Conservation (phyloP, 228 moss, liverwort and hornwort genomes). For the Sphagnum fallax region DNA sequence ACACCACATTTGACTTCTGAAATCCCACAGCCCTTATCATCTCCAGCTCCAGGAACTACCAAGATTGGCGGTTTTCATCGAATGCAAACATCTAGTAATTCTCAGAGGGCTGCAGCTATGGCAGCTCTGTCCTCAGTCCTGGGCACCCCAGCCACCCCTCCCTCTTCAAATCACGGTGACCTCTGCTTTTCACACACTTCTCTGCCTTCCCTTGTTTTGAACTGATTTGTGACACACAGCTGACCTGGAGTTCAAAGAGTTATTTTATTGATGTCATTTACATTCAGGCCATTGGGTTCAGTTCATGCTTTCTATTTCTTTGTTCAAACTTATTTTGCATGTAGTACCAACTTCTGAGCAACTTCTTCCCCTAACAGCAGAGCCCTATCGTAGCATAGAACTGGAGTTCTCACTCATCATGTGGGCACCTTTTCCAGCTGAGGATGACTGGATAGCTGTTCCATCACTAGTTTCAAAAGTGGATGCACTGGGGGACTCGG, state of each 20-base stretch:
- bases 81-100: slow-evolving; percentile 23
- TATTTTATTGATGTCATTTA: too few relatives aligned
- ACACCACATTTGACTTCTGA: slow-evolving; percentile 39
- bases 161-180: slow-evolving; percentile 23
- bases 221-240: too few relatives aligned
- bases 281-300: too few relatives aligned
- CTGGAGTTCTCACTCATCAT: neutral
- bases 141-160: slow-evolving; percentile 27
- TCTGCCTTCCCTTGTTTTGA: too few relatives aligned
- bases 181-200: neutral
- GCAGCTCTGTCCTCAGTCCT: slow-evolving; percentile 83
- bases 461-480: slow-evolving; percentile 36
- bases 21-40: slow-evolving; percentile 30
- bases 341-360: too few relatives aligned
- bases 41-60: slow-evolving; percentile 46
- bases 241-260: too few relatives aligned
- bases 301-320: too few relatives aligned
- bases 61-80: slow-evolving; percentile 27
- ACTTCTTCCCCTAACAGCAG: neutral
- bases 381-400: neutral
- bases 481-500: slow-evolving; percentile 16
- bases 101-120: slow-evolving; percentile 95
- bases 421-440: slow-evolving; percentile 5
- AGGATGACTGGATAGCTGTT: slow-evolving; percentile 39
- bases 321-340: too few relatives aligned